phyloP scores from a whole-genome alignment of 805 yeast species.

The Lipomyces orientalis region DNA sequence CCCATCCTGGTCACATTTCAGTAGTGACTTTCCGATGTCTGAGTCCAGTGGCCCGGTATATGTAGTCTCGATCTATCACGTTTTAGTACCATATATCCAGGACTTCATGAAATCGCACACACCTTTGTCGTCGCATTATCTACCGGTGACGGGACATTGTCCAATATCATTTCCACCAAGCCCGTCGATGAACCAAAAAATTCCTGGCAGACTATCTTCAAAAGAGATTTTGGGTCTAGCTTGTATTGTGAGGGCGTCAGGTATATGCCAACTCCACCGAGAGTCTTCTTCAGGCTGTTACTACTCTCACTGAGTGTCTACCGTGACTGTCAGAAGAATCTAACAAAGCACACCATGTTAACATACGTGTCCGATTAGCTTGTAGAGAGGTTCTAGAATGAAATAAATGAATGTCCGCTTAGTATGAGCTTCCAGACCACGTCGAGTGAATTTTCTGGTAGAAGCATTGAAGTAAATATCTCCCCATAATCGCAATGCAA shows the following conservation, averaged over 20 bases:
- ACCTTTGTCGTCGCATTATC: slow-evolving; percentile 41
- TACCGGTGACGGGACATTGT: slow-evolving; percentile 50
- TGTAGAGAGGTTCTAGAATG: slow-evolving; percentile 80
- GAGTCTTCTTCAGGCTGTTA: slow-evolving; percentile 50
- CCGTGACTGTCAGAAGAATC: background rate
- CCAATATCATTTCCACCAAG: slow-evolving; percentile 57
- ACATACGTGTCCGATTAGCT: slow-evolving; percentile 59
- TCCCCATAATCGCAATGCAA: slow-evolving; percentile 77
- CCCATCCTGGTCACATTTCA: slow-evolving; percentile 49
- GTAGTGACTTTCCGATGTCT: slow-evolving; percentile 39
- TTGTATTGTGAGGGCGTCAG: slow-evolving; percentile 41
- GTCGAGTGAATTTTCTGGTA: slow-evolving; percentile 53
- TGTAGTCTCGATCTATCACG: slow-evolving; percentile 18
- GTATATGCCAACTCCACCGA: slow-evolving; percentile 58
- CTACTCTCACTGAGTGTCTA: slow-evolving; percentile 58
- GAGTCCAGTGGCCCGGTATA: slow-evolving; percentile 46
- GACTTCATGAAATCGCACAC: background rate
- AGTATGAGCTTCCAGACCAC: slow-evolving; percentile 41
- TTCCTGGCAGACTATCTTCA: slow-evolving; percentile 58
- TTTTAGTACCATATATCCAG: background rate
- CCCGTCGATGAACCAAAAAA: slow-evolving; percentile 62
- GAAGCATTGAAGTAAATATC: slow-evolving; percentile 58
- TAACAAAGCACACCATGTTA: background rate
- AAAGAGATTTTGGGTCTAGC: slow-evolving; percentile 63
- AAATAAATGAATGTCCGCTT: slow-evolving; percentile 62